Base-by-base conservation (phyloP, 495 filamentous ascomycete species). In the Neurospora tetraspora region DNA sequence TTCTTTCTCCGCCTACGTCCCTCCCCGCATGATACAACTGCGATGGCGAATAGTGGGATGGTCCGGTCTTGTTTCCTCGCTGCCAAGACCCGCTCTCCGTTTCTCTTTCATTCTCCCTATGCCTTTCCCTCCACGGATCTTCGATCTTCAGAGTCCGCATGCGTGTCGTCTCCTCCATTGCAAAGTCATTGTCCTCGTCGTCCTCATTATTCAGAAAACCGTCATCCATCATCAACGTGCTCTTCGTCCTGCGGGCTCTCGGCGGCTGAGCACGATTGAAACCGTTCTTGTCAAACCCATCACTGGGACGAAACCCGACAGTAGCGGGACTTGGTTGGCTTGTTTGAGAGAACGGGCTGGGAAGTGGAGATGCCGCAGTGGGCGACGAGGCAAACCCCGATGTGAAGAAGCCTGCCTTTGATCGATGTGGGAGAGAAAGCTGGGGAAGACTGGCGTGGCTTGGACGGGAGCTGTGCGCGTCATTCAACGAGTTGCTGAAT, bases 181-280 rank as follows among this genome's bases (percentile, higher is more conserved):
- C 83, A 69, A 92, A 91, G 71, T 91, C 89, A 16, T 78, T 83
- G 72, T 93, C 91, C 45, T 86, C 90, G 65, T 85, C 86, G 73
- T 72, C 82, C 81, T 23, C 82, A 80, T 39, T 82, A 81, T 9
- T 74, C 84, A 40, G 78, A 83, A 69, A 80, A 73, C 74, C 81
- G 68, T 84, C 82, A 61, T 85, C 81, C 0, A 78, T 75, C 34
- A 80, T 72, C 11, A 81, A 79, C 4, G 77, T 78, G 40, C 90
- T 77, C 80, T 86, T 83, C 37, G 79, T 82, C 86, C 90, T 65
- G 86, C 86, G 75, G 78, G 86, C 73, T 85, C 91, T 77, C 88
- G 90, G 80, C 87, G 91, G 78, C 4, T 85, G 83, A 23, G 89
- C 89, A 45, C 87, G 79, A 37, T 88, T 85, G 36, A 79, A 75